Evolutionary conservation across 805 yeast species (phyloP), one percentile per base, ranked within the genome.

Genomic region (Zygosaccharomyces kombuchaensis): DNA sequence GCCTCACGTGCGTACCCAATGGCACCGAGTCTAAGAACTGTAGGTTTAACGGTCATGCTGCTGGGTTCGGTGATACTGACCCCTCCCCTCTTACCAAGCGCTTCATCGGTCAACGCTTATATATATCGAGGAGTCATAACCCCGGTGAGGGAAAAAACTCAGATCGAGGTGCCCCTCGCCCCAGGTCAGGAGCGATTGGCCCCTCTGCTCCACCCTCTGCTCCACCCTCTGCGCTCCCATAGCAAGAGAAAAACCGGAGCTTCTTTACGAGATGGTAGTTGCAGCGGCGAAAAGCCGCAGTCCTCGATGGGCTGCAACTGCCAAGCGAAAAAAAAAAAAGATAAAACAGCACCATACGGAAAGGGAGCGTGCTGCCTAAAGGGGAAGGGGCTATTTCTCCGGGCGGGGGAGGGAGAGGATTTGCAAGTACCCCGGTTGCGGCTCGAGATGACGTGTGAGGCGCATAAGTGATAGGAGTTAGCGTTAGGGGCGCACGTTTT

Each of bases 21-120:
- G 10, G 74, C 71, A 6, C 89, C 91, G 29, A 88, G 63, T 63
- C 87, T 73, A 21, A 88, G 71, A 9, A 87, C 79, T 51, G 78
- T 76, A 40, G 86, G 82, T 56, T 74, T 75, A 9, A 44, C 42
- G 27, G 45, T 44, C 61, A 58, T 29, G 8, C 16, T 29, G 10
- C 13, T 27, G 7, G 31, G 31, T 10, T 10, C 4, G 31, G 13
- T 27, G n/a, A 27, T 12, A 6, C 10, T n/a, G 13, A 8, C 26
- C 26, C 26, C 26, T 6, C 26, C 8, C 26, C 31, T 4, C 7
- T 10, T 27, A 27, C 31, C 31, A 23, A 9, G 26, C 10, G 31
- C 13, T 5, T 8, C 31, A 27, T 8, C 16, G 32, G 14, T 29
- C 16, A 29, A 12, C 32, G 32, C 32, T n/a, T 29, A 10, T 29